phyloP scores from a whole-genome alignment of 306 rosid genomes.

The Vigna mungo region DNA sequence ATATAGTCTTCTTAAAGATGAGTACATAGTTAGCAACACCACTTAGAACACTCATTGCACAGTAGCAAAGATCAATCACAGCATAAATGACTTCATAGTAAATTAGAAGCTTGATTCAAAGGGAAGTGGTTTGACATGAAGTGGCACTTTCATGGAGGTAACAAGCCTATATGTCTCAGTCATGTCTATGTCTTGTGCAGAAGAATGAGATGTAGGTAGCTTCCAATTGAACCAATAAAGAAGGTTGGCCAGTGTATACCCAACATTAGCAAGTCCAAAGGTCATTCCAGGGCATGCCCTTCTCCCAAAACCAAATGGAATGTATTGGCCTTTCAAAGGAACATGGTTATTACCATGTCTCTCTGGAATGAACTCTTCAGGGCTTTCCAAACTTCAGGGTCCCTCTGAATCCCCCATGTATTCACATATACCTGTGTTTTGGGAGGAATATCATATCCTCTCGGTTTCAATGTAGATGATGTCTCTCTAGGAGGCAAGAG shows the following conservation, averaged over 20 bases:
- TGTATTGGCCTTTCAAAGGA: neutral
- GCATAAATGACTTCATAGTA: neutral
- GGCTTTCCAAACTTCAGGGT: neutral
- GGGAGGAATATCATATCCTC: slow-evolving; percentile 20
- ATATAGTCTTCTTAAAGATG: neutral
- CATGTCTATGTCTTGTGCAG: slow-evolving; percentile 1
- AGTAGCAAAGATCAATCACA: neutral
- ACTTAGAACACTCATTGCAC: neutral
- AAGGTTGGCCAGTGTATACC: neutral
- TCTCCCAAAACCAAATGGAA: slow-evolving; percentile 24
- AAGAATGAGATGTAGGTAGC: neutral
- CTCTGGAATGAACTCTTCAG: slow-evolving; percentile 30
- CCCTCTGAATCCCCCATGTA: slow-evolving; percentile 12
- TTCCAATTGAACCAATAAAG: slow-evolving; percentile 5
- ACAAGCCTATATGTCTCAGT: neutral
- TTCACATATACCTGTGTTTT: slow-evolving; percentile 3
- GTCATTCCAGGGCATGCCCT: slow-evolving; percentile 8
- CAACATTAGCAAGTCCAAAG: neutral
- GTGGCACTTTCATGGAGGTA: neutral
- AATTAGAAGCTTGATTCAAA: neutral
- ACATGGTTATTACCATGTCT: neutral
- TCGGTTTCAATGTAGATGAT: neutral
- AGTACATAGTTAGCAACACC: neutral
- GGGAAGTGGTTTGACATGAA: neutral
- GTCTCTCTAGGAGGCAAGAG: slow-evolving; percentile 1